These are phyloP conservation scores for Pseudogymnoascus sp. DNA, from an alignment of 2,329 filamentous ascomycete species.

Conservation along the genomic window DNA sequence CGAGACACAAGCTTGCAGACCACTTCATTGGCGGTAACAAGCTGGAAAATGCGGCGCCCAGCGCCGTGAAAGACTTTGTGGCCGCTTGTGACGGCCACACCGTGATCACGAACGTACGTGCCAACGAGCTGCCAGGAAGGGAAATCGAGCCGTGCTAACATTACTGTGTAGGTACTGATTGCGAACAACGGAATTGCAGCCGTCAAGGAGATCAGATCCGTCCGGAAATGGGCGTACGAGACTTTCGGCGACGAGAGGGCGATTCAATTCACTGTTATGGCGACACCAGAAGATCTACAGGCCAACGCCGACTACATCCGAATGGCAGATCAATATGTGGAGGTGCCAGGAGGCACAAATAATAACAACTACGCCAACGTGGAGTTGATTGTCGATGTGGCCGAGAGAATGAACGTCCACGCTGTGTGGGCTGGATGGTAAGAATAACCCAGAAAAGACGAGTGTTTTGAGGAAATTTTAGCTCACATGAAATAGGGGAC, in stretches of 20 bases:
- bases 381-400: constrained; percentile 96
- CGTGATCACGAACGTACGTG: constrained; percentile 89
- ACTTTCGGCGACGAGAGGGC: constrained; percentile 96
- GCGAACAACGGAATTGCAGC: constrained; percentile 99
- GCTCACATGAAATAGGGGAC: constrained; percentile 54
- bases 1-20: constrained; percentile 73
- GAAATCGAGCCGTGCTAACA: constrained; percentile 18
- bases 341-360: constrained; percentile 97
- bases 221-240: constrained; percentile 99
- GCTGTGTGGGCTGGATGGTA: constrained; percentile 99
- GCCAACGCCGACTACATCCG: constrained; percentile 99
- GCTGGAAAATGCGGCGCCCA: constrained; percentile 69
- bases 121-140: neutral
- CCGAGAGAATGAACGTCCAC: constrained; percentile 96
- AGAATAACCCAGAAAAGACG: constrained; percentile 29
- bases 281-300: constrained; percentile 91
- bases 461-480: neutral
- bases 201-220: constrained; percentile 97
- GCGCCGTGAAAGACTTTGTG: constrained; percentile 95
- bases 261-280: constrained; percentile 99
- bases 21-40: constrained; percentile 97
- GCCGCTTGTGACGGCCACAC: constrained; percentile 85
- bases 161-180: constrained; percentile 69
- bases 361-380: constrained; percentile 99
- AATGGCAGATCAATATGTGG: constrained; percentile 99